Base-by-base conservation (phyloP, 2,329 filamentous ascomycete genomes). In the Colletotrichum brevisporum region DNA sequence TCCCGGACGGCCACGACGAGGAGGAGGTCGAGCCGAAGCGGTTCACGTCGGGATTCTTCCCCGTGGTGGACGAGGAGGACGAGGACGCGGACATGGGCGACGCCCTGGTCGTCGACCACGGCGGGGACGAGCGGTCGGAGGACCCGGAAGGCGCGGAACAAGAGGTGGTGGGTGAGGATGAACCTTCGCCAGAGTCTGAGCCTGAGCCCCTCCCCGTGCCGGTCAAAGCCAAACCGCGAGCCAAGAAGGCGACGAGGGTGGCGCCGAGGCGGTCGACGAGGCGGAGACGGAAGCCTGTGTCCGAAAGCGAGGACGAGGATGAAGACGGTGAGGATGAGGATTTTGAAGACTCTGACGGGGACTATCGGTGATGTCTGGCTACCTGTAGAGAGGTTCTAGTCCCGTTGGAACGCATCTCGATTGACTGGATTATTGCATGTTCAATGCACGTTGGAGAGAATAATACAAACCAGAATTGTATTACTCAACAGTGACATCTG, bases 1-100 rank as follows among this genome's bases (percentile, higher is more conserved):
- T 91, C 9, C 88, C 85, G 0, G 87, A 89, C 66, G 87, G 85
- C 1, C 86, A 83, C 57, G 84, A 88, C 31, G 83, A 85, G 48
- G 85, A 84, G 18, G 83, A 83, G 15, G 79, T 79, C 5, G 79
- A 77, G 3, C 18, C 58, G 78, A 80, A 45, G 71, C 59, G 15
- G 63, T 74, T 78, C 4, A 81, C 78, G 1, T 86, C 84, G 1
- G 81, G 79, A 6, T 88, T 85, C 71, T 88, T 88, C 56, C 83
- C 85, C 0, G 80, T 81, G 0, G 76, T 80, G 6, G 82, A 85
- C 2, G 83, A 84, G 3, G 83, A 84, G 1, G 81, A 82, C 9
- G 80, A 78, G 2, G 79, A 75, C 0, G 78, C 74, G 0, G 78
- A 78, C 4, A 76, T 74, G 39, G 75, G 78, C 24, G 78, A 75